Evolutionary conservation across 1,284 basidiomycete genomes (phyloP).

Genomic region (Trichosporon asahii): DNA sequence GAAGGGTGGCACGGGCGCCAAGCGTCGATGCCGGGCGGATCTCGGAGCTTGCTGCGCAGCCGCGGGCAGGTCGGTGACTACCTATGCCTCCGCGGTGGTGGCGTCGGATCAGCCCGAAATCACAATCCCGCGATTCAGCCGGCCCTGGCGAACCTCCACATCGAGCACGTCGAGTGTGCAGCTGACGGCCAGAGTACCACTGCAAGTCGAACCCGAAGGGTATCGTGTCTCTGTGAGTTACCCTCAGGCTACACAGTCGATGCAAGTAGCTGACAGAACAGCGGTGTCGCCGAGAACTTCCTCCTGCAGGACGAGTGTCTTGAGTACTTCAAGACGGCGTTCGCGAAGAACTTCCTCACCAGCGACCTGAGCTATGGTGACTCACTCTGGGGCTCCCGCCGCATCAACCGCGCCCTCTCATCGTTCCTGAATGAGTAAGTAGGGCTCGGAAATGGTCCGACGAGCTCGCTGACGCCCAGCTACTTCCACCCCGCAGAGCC

Average conservation of each 20-base stretch:
- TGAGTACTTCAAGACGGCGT: conserved; percentile 43
- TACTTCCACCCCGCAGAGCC: conserved; percentile 37
- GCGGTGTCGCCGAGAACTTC: conserved; percentile 53
- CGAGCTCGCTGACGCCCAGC: conserved; percentile 16
- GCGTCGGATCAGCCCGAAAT: background rate
- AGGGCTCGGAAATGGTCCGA: too few species aligned
- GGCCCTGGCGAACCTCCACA: background rate
- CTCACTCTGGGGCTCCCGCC: conserved; percentile 45
- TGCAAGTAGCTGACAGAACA: conserved; percentile 14
- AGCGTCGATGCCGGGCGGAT: background rate
- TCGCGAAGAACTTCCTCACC: conserved; percentile 35
- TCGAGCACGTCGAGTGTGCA: background rate
- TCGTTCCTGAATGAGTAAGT: conserved; percentile 43
- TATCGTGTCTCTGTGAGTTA: conserved; percentile 48
- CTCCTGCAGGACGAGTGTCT: conserved; percentile 47
- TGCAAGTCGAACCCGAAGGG: conserved; percentile 46
- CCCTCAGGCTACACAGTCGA: too few species aligned
- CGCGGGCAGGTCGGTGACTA: background rate
- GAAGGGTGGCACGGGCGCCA: too few species aligned
- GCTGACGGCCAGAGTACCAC: conserved; percentile 38
- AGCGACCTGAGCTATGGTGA: conserved; percentile 48
- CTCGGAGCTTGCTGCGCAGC: background rate
- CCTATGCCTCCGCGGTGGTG: background rate
- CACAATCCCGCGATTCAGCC: background rate
- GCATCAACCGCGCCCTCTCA: conserved; percentile 43